phyloP scores from a whole-genome alignment of 116 monocot genomes.

The Cymodocea nodosa region DNA sequence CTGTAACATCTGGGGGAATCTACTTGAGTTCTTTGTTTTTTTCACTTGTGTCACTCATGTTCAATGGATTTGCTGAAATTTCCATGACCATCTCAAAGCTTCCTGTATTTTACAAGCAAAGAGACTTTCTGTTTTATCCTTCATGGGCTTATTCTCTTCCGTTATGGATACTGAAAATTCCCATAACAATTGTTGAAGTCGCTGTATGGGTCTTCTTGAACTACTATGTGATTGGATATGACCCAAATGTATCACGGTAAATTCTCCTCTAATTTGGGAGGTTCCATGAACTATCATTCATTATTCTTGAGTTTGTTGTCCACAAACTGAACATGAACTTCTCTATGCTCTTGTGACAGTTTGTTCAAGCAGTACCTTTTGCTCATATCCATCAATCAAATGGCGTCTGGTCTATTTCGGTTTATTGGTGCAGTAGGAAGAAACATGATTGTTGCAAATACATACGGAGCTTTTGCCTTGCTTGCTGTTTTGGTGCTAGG shows the following conservation, averaged over 20 bases:
- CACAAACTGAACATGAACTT: background rate
- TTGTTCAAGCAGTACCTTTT: conserved; percentile 29
- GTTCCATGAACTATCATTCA: background rate
- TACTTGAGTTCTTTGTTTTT: conserved; percentile 39
- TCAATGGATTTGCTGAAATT: conserved; percentile 40
- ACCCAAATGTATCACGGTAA: conserved; percentile 22
- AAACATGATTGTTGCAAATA: conserved; percentile 24
- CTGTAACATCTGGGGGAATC: conserved; percentile 16
- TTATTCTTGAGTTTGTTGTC: background rate
- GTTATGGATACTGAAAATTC: conserved; percentile 38
- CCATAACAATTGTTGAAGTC: conserved; percentile 27
- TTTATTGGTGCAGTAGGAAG: conserved; percentile 25
- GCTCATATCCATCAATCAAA: conserved; percentile 18
- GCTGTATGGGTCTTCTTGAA: conserved; percentile 26
- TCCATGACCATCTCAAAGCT: conserved; percentile 32
- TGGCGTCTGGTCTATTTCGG: conserved; percentile 33
- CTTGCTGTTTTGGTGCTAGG: conserved; percentile 28
- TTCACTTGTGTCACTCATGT: conserved; percentile 15
- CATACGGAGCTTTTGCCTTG: conserved; percentile 23
- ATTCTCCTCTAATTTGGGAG: background rate
- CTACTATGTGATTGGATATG: conserved; percentile 50
- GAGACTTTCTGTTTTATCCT: conserved; percentile 41
- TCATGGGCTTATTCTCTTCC: conserved; percentile 39
- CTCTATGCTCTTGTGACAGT: conserved; percentile 8
- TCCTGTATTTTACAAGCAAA: conserved; percentile 50